Percentiles rank a stretch among this genome's conserved stretches.
These are phyloP conservation scores for Sordaria brevicollis DNA, from an alignment of 495 filamentous ascomycete genomes.

Conservation along the genomic window DNA sequence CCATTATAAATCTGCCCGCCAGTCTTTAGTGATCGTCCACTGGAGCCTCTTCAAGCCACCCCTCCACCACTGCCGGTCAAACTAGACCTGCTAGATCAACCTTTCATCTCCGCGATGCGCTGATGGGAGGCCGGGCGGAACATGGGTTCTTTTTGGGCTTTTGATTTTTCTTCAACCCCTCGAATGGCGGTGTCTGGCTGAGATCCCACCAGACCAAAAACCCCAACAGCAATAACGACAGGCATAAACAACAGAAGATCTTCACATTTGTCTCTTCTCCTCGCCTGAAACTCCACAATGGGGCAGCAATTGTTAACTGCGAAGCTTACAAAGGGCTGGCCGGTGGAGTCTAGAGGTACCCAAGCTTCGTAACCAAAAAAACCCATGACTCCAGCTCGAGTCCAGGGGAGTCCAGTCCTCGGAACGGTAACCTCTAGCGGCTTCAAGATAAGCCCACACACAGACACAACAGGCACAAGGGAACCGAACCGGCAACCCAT, in stretches of 20 bases:
- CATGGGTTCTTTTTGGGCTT: background rate
- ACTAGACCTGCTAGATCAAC: too few species aligned
- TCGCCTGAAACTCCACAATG: background rate
- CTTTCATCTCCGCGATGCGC: background rate
- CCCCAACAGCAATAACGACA: background rate
- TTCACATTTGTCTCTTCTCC: background rate
- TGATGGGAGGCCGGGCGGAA: background rate
- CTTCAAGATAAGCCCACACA: background rate
- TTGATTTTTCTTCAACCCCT: too few species aligned
- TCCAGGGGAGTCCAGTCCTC: background rate
- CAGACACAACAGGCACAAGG: too few species aligned
- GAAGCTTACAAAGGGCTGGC: too few species aligned
- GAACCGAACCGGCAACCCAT: background rate
- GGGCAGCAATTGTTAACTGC: background rate
- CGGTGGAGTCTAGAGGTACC: background rate
- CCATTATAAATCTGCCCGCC: background rate
- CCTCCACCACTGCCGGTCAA: background rate
- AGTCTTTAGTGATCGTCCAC: background rate
- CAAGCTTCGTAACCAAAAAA: background rate
- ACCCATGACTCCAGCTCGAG: background rate
- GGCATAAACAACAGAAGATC: background rate
- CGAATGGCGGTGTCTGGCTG: background rate
- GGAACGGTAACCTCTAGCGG: background rate
- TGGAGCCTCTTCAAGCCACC: too few species aligned
- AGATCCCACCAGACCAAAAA: background rate